Evolutionary conservation across 2,329 filamentous ascomycete species (phyloP).

Genomic region (Huntiella moniliformis): DNA sequence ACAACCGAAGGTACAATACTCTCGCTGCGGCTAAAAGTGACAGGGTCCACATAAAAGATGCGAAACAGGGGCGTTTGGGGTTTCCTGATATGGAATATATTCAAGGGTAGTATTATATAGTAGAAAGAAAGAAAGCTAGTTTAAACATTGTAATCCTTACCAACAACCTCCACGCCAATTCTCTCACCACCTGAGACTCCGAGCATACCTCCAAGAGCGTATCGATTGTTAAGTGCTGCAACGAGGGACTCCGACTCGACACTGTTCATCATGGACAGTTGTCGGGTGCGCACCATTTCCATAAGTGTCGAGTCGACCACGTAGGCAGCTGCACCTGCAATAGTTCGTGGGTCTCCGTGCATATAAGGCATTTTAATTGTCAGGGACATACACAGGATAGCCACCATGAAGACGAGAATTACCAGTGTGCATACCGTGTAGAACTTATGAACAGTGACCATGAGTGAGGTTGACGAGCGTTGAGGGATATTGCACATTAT

Average conservation of each 20-base stretch:
- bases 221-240: not conserved
- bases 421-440: constrained; percentile 6
- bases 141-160: not conserved
- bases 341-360: constrained; percentile 10
- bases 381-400: constrained; percentile 5
- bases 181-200: constrained; percentile 5
- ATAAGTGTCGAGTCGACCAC: constrained; percentile 7
- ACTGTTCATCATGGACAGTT: constrained; percentile 6
- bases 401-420: constrained; percentile 8
- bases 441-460: not conserved
- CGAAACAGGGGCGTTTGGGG: not conserved
- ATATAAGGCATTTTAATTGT: constrained; percentile 7
- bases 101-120: not conserved
- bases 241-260: not conserved
- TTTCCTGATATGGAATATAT: not conserved
- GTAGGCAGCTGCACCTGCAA: constrained; percentile 8
- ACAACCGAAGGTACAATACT: too few species aligned
- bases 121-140: not conserved
- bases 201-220: constrained; percentile 1
- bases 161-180: constrained; percentile 7
- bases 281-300: constrained; percentile 1
- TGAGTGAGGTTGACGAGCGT: constrained; percentile 1
- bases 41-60: too few species aligned
- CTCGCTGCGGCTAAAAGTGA: too few species aligned
- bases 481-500: constrained; percentile 10